Conservation (phyloP, 129 eudicot genomes). For the Pulicaria dysenterica region DNA sequence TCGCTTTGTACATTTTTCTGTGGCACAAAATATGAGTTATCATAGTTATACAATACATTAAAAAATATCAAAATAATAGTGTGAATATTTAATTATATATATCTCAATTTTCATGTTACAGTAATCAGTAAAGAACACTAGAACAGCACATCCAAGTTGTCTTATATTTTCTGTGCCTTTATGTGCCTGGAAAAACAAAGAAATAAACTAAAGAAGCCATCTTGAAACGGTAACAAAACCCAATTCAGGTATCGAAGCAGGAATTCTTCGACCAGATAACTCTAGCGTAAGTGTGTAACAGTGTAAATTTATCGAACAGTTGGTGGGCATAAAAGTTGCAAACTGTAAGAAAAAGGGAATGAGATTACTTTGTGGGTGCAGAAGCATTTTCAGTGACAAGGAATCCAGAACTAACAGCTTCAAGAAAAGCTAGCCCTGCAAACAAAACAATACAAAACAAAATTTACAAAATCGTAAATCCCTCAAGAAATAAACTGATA, state of each 20-base stretch:
- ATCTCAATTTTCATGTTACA: too few relatives aligned
- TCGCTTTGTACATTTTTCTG: conserved; percentile 82
- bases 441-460: conserved; percentile 1
- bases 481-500: background rate
- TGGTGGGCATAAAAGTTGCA: conserved; percentile 22
- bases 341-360: background rate
- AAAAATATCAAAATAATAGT: too few relatives aligned
- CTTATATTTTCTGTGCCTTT: background rate
- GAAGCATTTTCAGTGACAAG: conserved; percentile 58
- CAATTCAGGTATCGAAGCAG: too few relatives aligned
- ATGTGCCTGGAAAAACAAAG: too few relatives aligned
- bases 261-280: background rate
- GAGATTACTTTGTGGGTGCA: conserved; percentile 70
- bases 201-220: too few relatives aligned
- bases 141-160: too few relatives aligned
- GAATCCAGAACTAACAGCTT: conserved; percentile 78
- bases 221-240: too few relatives aligned
- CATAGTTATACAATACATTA: background rate
- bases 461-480: background rate
- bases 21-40: conserved; percentile 32
- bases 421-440: conserved; percentile 70
- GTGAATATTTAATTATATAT: too few relatives aligned
- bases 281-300: background rate
- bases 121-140: too few relatives aligned
- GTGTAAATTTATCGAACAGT: conserved; percentile 29